These are phyloP conservation scores for Boeremia lycopersici DNA, from an alignment of 2,329 filamentous ascomycete genomes.

Conservation along the genomic window DNA sequence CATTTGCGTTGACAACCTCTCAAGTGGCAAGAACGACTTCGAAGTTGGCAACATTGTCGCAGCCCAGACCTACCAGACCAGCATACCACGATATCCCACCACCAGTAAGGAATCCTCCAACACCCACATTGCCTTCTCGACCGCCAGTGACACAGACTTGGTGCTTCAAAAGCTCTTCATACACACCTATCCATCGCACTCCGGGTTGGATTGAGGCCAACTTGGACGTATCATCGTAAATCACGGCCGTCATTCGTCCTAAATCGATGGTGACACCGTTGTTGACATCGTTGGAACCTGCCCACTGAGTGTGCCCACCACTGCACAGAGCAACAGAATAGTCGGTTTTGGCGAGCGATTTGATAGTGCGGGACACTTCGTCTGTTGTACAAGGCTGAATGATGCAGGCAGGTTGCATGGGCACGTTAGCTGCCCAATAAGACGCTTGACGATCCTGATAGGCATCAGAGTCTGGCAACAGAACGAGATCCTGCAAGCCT, in stretches of 20 bases:
- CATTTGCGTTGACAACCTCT: conserved; percentile 46
- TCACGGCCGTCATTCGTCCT: conserved; percentile 29
- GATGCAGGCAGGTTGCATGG: neutral
- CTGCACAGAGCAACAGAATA: conserved; percentile 10
- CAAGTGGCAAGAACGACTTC: conserved; percentile 48
- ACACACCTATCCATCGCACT: conserved; percentile 45
- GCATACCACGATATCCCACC: conserved; percentile 29
- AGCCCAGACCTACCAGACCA: conserved; percentile 22
- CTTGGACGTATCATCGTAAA: conserved; percentile 14
- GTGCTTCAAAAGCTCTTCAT: conserved; percentile 31
- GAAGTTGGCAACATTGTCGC: conserved; percentile 33
- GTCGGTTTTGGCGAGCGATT: neutral
- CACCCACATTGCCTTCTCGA: conserved; percentile 36
- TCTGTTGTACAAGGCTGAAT: neutral
- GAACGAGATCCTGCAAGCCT: neutral
- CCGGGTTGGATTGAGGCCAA: conserved; percentile 35
- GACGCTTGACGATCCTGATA: neutral
- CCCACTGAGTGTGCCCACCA: conserved; percentile 33
- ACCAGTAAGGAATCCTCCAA: conserved; percentile 38
- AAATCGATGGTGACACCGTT: conserved; percentile 43
- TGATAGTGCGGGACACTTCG: neutral
- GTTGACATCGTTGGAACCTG: conserved; percentile 37
- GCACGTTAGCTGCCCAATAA: neutral
- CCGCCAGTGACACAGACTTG: conserved; percentile 24
- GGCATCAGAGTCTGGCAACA: neutral